Percentiles rank a stretch among this genome's conserved stretches.
phyloP scores from a whole-genome alignment of 2,329 filamentous ascomycete genomes.

The Pseudogymnoascus sp. region DNA sequence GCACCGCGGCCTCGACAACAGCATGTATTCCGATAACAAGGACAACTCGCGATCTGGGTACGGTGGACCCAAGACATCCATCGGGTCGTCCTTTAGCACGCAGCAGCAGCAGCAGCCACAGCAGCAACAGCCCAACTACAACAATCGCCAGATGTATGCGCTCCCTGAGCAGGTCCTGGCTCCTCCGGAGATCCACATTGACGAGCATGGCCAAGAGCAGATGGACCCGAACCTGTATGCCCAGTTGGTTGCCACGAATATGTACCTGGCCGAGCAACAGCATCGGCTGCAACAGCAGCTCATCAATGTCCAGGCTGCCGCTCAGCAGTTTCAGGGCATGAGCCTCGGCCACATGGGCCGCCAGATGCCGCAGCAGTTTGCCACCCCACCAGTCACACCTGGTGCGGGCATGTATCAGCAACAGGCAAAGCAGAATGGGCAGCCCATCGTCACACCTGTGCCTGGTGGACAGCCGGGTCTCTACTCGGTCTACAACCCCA shows the following conservation, averaged over 20 bases:
- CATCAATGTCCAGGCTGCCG: constrained; percentile 70
- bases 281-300: constrained; percentile 92
- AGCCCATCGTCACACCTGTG: constrained; percentile 38
- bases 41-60: constrained; percentile 18
- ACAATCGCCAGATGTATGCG: constrained; percentile 53
- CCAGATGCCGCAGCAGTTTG: constrained; percentile 35
- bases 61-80: constrained; percentile 27
- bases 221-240: constrained; percentile 84
- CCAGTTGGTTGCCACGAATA: constrained; percentile 81
- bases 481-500: constrained; percentile 75
- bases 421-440: constrained; percentile 25
- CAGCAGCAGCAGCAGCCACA: constrained; percentile 23
- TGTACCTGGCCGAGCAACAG: constrained; percentile 90
- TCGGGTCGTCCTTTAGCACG: constrained; percentile 17
- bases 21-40: constrained; percentile 27
- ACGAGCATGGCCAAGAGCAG: constrained; percentile 58
- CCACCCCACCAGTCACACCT: constrained; percentile 43
- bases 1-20: constrained; percentile 24
- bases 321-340: constrained; percentile 74
- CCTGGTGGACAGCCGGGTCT: constrained; percentile 65
- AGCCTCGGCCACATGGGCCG: constrained; percentile 49
- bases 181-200: constrained; percentile 70
- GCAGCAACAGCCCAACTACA: constrained; percentile 36
- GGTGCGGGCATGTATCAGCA: constrained; percentile 46
- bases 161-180: constrained; percentile 79